These are phyloP conservation scores for Aureobasidium mangrovei DNA, from an alignment of 2,329 filamentous ascomycete species.

Conservation along the genomic window DNA sequence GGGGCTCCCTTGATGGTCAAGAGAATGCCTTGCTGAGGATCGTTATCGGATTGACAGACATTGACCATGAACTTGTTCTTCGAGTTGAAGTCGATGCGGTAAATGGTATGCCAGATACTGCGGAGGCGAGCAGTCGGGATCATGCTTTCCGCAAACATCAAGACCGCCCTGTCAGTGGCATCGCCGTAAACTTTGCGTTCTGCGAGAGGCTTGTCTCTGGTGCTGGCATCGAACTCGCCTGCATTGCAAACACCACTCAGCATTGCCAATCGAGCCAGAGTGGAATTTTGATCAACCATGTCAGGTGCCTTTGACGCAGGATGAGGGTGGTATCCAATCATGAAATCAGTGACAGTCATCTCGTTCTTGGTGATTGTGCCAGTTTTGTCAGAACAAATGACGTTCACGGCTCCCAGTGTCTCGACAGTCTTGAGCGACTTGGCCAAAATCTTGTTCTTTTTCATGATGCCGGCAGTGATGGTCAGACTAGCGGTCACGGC, in stretches of 20 bases:
- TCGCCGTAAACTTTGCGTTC: conserved; percentile 63
- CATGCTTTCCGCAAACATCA: conserved; percentile 61
- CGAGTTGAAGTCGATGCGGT: conserved; percentile 67
- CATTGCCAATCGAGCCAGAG: conserved; percentile 51
- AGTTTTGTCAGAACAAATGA: conserved; percentile 71
- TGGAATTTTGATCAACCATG: conserved; percentile 25
- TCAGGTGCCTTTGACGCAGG: conserved; percentile 41
- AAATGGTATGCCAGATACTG: conserved; percentile 55
- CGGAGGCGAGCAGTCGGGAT: conserved; percentile 52
- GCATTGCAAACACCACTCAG: conserved; percentile 64
- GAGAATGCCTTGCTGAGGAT: conserved; percentile 27
- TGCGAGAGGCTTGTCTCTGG: conserved; percentile 48
- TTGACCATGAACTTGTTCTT: conserved; percentile 78
- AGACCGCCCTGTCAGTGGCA: conserved; percentile 65
- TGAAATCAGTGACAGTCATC: conserved; percentile 64
- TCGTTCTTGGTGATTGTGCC: conserved; percentile 63
- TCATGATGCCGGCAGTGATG: conserved; percentile 69
- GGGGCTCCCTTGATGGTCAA: conserved; percentile 74
- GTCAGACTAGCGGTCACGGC: conserved; percentile 60
- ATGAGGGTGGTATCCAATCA: conserved; percentile 47
- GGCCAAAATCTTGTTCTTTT: conserved; percentile 67
- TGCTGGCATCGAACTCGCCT: conserved; percentile 63
- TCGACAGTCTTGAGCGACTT: conserved; percentile 73
- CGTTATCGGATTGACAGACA: conserved; percentile 40
- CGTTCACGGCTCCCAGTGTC: conserved; percentile 62